Evolutionary conservation across 1,284 basidiomycete genomes (phyloP), one percentile per base, ranked within the genome.

Genomic region (Anthracocystis walkeri): DNA sequence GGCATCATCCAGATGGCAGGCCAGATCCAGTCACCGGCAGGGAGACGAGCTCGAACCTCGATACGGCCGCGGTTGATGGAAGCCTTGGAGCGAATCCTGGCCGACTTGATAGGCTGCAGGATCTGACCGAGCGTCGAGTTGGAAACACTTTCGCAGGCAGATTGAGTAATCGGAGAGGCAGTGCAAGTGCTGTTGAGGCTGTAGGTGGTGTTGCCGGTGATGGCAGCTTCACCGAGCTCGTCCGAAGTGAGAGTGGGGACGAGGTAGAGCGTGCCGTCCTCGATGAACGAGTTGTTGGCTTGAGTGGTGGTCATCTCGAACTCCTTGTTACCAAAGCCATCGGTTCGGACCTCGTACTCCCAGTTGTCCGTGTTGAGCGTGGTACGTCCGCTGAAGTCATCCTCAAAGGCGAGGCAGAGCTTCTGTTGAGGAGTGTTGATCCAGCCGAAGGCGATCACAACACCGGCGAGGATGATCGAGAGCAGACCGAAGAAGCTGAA

Each of bases 1-100:
- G 93, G 92, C 80, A 93, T 88, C 92, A 95, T 93, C 91, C 92
- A 93, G 62, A 95, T 91, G 1, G 63, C 91, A 88, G 78, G 93
- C 93, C 93, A 94, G 55, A 94, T 86, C 93, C 92, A 90, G 74
- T 90, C 89, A 44, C 78, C 78, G 48, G 88, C 89, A 27, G 93
- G 93, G 71, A 93, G 88, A 85, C 91, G 92, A 7, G 93, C 93
- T 50, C 87, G 87, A 54, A 95, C 91, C 84, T 94, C 93, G 58
- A 95, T 91, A 66, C 90, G 89, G 20, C 93, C 93, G 80, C 91
- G 95, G 77, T 88, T 89, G 85, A 95, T 91, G 76, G 88, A 60
- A 69, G 89, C 88, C 80, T 90, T 88, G 20, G 93, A 94, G 66
- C 89, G 92, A 49, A 95, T 86, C 46, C 93, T 88, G 12, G 93